These are phyloP conservation scores for Fusarium sp. DNA, from an alignment of 2,329 filamentous ascomycete genomes.

Conservation along the genomic window DNA sequence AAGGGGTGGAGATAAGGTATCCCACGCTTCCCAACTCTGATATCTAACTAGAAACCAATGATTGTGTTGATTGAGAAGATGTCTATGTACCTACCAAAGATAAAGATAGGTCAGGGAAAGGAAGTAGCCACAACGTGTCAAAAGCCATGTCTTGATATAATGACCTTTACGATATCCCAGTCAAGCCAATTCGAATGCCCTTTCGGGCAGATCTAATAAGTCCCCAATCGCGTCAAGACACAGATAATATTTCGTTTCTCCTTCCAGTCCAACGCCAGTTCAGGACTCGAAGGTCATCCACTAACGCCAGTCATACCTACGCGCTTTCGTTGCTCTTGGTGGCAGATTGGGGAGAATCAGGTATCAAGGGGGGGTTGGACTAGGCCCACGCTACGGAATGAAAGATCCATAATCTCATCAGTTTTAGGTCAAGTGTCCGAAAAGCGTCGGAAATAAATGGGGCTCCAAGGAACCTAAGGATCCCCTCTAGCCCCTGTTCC, in stretches of 20 bases:
- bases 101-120: neutral
- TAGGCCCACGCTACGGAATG: no score
- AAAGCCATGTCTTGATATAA: neutral
- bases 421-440: neutral
- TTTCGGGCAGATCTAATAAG: neutral
- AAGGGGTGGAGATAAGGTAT: neutral
- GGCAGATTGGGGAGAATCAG: no score
- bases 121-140: neutral
- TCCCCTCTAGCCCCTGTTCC: neutral
- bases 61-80: neutral
- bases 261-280: neutral
- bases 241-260: neutral
- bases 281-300: no score
- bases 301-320: no score
- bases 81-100: neutral
- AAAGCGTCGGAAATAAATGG: neutral
- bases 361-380: no score
- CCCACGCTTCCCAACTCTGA: neutral
- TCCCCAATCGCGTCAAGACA: neutral
- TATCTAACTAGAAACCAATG: neutral
- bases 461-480: neutral
- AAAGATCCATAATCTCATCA: no score
- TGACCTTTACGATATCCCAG: neutral
- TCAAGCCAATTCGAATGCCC: neutral
- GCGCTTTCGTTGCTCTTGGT: no score